A percentile compares a stretch with the other conserved stretches of the same genome.
Conservation (phyloP, 164 flowering plant genomes). For the Vitis cinerea region DNA sequence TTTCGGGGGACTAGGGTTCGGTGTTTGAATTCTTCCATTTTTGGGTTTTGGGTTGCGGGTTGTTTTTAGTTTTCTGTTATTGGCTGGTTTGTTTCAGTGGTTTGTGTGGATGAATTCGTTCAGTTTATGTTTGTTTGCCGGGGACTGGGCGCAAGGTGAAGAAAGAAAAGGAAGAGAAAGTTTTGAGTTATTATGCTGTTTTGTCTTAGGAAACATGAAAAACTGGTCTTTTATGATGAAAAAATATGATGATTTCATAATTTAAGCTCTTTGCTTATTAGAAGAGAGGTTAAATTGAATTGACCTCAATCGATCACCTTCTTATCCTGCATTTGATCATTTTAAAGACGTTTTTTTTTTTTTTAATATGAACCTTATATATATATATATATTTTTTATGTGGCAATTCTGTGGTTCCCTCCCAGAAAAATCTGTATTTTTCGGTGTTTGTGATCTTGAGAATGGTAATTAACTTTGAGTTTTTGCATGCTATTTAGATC, state of each 20-base stretch:
- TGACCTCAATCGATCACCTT: too few species aligned
- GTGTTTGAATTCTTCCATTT: background rate
- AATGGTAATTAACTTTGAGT: background rate
- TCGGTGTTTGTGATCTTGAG: background rate
- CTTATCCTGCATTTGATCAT: too few species aligned
- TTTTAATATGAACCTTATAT: background rate
- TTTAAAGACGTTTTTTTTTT: too few species aligned
- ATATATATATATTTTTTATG: background rate
- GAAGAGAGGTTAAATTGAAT: too few species aligned
- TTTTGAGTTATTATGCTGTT: too few species aligned
- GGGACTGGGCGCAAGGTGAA: background rate
- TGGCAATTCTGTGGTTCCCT: background rate
- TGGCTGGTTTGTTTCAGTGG: background rate
- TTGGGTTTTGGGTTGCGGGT: background rate
- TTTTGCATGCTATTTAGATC: slow-evolving; percentile 2
- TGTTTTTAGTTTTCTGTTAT: background rate
- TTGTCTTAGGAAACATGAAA: too few species aligned
- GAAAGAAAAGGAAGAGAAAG: too few species aligned
- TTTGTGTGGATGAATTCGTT: background rate
- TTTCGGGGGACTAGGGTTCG: background rate
- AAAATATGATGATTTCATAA: too few species aligned
- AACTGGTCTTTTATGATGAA: too few species aligned
- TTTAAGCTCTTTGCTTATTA: too few species aligned
- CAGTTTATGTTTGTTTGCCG: background rate
- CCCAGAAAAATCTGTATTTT: background rate